Evolutionary conservation across 2,329 filamentous ascomycete genomes (phyloP).

Genomic region (Fusarium compactum): DNA sequence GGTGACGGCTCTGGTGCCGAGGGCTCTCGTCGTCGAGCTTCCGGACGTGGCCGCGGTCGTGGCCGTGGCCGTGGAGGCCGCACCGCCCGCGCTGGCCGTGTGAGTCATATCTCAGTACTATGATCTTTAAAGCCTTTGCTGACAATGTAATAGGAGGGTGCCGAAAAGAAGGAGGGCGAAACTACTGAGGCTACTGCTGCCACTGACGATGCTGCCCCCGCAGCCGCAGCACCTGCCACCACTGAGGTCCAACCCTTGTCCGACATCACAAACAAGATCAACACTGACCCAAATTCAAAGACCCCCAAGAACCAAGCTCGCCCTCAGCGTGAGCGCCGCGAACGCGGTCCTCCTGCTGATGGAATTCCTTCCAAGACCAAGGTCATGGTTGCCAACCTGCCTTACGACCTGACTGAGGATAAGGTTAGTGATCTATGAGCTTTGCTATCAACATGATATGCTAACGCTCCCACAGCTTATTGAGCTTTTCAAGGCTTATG

Average conservation of each 20-base stretch:
- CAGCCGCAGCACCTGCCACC: conserved; percentile 60
- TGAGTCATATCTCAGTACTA: conserved; percentile 39
- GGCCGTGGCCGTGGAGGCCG: conserved; percentile 77
- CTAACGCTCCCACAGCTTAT: conserved; percentile 76
- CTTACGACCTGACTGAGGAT: conserved; percentile 97
- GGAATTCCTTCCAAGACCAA: conserved; percentile 99
- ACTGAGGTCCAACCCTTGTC: conserved; percentile 69
- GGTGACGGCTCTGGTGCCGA: conserved; percentile 80
- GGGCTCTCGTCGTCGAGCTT: conserved; percentile 71
- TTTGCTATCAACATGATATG: neutral
- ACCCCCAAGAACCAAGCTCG: conserved; percentile 67
- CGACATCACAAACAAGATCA: conserved; percentile 70
- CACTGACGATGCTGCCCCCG: conserved; percentile 60
- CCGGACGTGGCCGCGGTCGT: conserved; percentile 75
- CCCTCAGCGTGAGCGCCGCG: conserved; percentile 70
- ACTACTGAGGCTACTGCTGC: conserved; percentile 53
- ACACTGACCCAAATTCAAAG: conserved; percentile 71
- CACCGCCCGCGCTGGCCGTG: conserved; percentile 68
- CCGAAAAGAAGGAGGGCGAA: conserved; percentile 62
- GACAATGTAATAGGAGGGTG: conserved; percentile 48
- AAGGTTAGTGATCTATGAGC: conserved; percentile 73
- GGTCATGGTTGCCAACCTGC: conserved; percentile 99
- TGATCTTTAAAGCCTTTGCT: conserved; percentile 4
- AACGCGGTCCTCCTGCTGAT: conserved; percentile 96
- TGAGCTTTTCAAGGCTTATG: conserved; percentile 94